Conservation (phyloP, 2,329 filamentous ascomycete species). For the Diaporthe sp. region DNA sequence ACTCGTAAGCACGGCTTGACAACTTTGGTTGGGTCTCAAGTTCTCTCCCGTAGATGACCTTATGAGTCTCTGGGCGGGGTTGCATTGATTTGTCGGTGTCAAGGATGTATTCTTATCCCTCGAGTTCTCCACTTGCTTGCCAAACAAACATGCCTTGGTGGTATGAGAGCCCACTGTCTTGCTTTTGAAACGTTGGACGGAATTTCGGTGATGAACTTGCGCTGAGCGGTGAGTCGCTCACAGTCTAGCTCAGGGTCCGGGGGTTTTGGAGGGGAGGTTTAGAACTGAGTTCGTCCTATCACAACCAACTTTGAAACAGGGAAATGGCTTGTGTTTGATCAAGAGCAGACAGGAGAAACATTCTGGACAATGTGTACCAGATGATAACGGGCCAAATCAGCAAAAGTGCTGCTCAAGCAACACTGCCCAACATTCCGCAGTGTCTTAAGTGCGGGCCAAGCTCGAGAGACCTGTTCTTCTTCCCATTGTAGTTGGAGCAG, state of each 20-base stretch:
- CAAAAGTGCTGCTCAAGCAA: not conserved
- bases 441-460: too few relatives aligned
- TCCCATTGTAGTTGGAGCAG: not conserved
- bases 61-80: not conserved
- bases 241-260: not conserved
- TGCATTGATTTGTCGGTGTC: too few relatives aligned
- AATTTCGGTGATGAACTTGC: not conserved
- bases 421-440: not conserved
- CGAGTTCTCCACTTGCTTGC: not conserved
- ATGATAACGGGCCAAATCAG: not conserved
- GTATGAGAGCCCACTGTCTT: not conserved
- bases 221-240: not conserved
- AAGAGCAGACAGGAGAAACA: not conserved
- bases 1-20: too few relatives aligned
- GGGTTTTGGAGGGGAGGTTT: not conserved
- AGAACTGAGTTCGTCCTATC: not conserved
- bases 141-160: not conserved
- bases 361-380: not conserved
- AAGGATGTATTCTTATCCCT: too few relatives aligned
- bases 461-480: not conserved
- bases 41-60: too few relatives aligned
- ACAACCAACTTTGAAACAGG: not conserved
- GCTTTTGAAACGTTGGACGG: not conserved
- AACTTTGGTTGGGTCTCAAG: not conserved
- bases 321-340: not conserved